These are phyloP conservation scores for Saccharomyces pastorianus DNA, from an alignment of 1,139 yeast genomes.

Conservation along the genomic window DNA sequence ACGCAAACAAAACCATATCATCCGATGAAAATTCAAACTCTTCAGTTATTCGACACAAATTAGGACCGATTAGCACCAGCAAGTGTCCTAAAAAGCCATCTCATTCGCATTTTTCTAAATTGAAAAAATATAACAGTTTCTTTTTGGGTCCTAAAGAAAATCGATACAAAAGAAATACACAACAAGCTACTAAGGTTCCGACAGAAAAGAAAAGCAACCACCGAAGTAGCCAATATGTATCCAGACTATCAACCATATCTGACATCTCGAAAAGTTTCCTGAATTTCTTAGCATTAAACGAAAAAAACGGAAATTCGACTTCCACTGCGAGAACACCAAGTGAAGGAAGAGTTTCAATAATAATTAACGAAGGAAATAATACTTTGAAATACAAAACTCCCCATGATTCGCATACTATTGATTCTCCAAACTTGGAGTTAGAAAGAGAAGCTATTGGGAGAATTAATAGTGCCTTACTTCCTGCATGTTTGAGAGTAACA, in stretches of 20 bases:
- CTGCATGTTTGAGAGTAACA: conserved; percentile 23
- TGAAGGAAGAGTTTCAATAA: background rate
- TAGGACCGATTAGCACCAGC: background rate
- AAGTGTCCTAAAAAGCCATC: background rate
- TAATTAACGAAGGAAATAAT: conserved; percentile 6
- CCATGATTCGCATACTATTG: conserved; percentile 2
- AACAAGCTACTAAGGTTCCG: background rate
- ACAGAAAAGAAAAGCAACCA: conserved; percentile 4
- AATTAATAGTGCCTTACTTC: conserved; percentile 26
- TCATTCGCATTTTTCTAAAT: background rate
- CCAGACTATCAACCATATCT: conserved; percentile 26
- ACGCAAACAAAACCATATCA: background rate
- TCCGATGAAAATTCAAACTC: conserved; percentile 11
- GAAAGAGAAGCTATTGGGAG: conserved; percentile 27
- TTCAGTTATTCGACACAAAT: background rate
- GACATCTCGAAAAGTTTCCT: conserved; percentile 22
- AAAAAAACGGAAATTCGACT: background rate
- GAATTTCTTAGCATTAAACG: conserved; percentile 8
- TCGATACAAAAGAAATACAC: conserved; percentile 1
- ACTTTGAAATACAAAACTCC: conserved; percentile 8
- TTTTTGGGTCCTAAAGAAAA: conserved; percentile 4
- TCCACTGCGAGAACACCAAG: background rate
- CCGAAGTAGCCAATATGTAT: conserved; percentile 18
- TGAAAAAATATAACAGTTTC: background rate
- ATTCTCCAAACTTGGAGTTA: conserved; percentile 15